Percentiles rank a stretch among this genome's conserved stretches.
phyloP scores from a whole-genome alignment of 1,284 basidiomycete species.

The Cutaneotrichosporon mucoides region DNA sequence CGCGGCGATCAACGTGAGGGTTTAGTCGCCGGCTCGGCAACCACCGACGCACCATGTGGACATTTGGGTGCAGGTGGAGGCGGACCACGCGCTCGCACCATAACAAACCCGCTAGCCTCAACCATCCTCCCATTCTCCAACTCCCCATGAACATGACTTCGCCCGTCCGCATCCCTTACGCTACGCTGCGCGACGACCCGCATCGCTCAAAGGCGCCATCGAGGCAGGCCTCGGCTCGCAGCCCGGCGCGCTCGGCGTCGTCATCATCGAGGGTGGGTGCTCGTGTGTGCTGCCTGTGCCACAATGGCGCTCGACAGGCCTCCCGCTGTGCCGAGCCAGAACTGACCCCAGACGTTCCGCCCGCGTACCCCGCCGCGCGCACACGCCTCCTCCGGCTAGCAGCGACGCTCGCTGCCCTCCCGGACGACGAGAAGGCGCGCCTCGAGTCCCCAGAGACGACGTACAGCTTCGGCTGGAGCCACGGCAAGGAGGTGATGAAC shows the following conservation, averaged over 20 bases:
- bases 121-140: neutral
- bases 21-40: no score
- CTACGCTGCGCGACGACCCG: slow-evolving; percentile 57
- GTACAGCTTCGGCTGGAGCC: slow-evolving; percentile 77
- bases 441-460: slow-evolving; percentile 54
- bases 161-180: slow-evolving; percentile 66
- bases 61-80: neutral
- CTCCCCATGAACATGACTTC: slow-evolving; percentile 2
- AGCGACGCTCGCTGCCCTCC: slow-evolving; percentile 67
- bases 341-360: slow-evolving; percentile 60
- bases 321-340: neutral
- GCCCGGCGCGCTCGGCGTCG: slow-evolving; percentile 68
- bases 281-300: no score
- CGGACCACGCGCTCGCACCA: neutral
- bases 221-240: slow-evolving; percentile 72
- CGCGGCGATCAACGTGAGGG: no score
- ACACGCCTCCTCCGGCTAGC: slow-evolving; percentile 67
- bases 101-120: neutral
- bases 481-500: slow-evolving; percentile 96
- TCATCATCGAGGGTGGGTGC: slow-evolving; percentile 59
- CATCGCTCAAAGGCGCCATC: slow-evolving; percentile 57
- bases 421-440: slow-evolving; percentile 61
- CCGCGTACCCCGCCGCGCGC: slow-evolving; percentile 59
- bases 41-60: no score
- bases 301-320: no score